Base-by-base conservation (phyloP, 2,329 filamentous ascomycete species). In the Paecilomyces niveus region DNA sequence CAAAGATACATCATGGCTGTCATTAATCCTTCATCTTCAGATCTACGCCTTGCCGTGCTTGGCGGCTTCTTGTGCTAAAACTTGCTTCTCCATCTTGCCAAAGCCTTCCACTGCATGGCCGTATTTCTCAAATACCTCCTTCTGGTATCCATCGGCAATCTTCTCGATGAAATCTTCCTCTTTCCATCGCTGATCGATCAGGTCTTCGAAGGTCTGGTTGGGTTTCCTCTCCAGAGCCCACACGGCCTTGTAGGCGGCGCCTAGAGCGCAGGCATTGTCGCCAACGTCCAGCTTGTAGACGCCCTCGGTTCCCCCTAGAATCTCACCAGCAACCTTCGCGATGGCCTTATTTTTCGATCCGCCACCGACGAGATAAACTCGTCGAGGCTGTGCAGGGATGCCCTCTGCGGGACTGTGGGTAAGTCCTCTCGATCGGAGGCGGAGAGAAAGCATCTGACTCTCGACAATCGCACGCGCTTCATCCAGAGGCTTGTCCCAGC, bases 221-320 rank as follows among this genome's bases (percentile, higher is more conserved):
- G 66, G 72, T 24, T 74, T 73, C 54, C 89, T 79, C 79, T 94
- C 91, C 57, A 91, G 80, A 0, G 89, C 92, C 94, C 94, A 99
- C 0, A 96, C 87, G 13, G 94, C 93, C 78, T 97, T 97, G 77
- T 97, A 97, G 26, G 93, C 93, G 6, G 91, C 91, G 13, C 94
- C 94, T 13, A 97, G 77, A 10, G 93, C 94, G 76, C 94, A 99
- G 2, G 94, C 93, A 76, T 96, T 97, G 26, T 92, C 92, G 26
- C 94, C 93, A 4, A 97, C 91, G 70, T 97, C 92, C 13, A 99
- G 85, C 75, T 89, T 89, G 77, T 91, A 99, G 26, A 97, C 90
- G 24, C 94, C 94, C 62, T 97, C 94, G 2, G 82, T 83, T 33
- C 90, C 90, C 56, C 94, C 94, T 2, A 99, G 84, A 2, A 97